Conservation (phyloP, 108 stramenopile species). For the Nitzschia putrida region DNA sequence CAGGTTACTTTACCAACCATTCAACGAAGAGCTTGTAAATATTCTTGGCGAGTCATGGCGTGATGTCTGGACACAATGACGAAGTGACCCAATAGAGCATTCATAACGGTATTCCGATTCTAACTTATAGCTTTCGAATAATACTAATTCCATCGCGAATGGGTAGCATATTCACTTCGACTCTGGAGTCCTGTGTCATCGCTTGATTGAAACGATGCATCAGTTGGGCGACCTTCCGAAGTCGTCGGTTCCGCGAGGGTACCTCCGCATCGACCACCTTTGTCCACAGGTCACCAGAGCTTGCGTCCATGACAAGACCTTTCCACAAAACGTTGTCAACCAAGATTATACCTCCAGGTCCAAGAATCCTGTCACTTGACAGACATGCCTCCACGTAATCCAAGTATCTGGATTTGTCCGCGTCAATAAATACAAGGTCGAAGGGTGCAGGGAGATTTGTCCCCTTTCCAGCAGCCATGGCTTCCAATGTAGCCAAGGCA, state of each 20-base stretch:
- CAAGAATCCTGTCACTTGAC: conserved; percentile 58
- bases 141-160: conserved; percentile 89
- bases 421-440: conserved; percentile 90
- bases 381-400: conserved; percentile 82
- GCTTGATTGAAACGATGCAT: conserved; percentile 89
- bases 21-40: not conserved
- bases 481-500: conserved; percentile 78
- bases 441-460: conserved; percentile 54
- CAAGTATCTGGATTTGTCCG: conserved; percentile 83
- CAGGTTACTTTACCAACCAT: not conserved
- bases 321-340: conserved; percentile 95
- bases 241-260: conserved; percentile 65
- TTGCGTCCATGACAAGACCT: conserved; percentile 78
- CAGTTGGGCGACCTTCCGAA: conserved; percentile 75
- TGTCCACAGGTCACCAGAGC: conserved; percentile 36
- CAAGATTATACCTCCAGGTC: conserved; percentile 77
- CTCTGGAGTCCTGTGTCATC: conserved; percentile 69
- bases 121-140: conserved; percentile 69
- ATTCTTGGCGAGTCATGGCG: conserved; percentile 1
- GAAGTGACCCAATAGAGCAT: no score
- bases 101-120: no score
- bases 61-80: not conserved
- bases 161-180: conserved; percentile 80
- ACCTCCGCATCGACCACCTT: conserved; percentile 32
- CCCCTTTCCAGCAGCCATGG: conserved; percentile 50